Percentiles rank a stretch among this genome's conserved stretches.
Evolutionary conservation across 148 eudicot species (phyloP).

Genomic region (Beta vulgaris): DNA sequence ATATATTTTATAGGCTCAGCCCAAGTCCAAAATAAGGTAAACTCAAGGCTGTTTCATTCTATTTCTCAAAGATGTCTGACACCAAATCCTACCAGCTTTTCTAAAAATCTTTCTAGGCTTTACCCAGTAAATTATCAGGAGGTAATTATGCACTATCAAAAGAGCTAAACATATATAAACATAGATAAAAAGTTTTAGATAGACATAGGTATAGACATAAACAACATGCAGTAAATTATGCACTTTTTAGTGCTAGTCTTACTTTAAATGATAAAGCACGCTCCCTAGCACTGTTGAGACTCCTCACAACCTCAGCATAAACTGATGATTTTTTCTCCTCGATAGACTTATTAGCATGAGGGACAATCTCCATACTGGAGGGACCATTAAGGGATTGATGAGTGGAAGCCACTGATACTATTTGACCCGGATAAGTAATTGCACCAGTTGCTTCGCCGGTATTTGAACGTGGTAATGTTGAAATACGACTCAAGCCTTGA

Average conservation of each 20-base stretch:
- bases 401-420: conserved; percentile 51
- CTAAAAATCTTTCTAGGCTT: background rate
- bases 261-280: conserved; percentile 73
- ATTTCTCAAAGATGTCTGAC: background rate
- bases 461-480: conserved; percentile 77
- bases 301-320: conserved; percentile 75
- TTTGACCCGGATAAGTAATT: conserved; percentile 54
- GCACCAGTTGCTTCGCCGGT: conserved; percentile 42
- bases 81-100: background rate
- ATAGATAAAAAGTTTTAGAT: background rate
- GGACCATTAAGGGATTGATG: conserved; percentile 51
- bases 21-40: background rate
- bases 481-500: conserved; percentile 81
- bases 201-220: background rate
- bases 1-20: background rate
- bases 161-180: background rate
- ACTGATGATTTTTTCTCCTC: conserved; percentile 78
- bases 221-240: background rate
- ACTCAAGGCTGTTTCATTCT: background rate
- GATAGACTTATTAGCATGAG: conserved; percentile 52
- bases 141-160: background rate
- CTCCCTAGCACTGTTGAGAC: conserved; percentile 71
- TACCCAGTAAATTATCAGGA: background rate
- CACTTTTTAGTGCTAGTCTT: conserved; percentile 17
- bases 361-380: conserved; percentile 63